Evolutionary conservation across 176 grass and related monocot species (phyloP), one percentile per base, ranked within the genome.

Genomic region (Hordeum marinum): DNA sequence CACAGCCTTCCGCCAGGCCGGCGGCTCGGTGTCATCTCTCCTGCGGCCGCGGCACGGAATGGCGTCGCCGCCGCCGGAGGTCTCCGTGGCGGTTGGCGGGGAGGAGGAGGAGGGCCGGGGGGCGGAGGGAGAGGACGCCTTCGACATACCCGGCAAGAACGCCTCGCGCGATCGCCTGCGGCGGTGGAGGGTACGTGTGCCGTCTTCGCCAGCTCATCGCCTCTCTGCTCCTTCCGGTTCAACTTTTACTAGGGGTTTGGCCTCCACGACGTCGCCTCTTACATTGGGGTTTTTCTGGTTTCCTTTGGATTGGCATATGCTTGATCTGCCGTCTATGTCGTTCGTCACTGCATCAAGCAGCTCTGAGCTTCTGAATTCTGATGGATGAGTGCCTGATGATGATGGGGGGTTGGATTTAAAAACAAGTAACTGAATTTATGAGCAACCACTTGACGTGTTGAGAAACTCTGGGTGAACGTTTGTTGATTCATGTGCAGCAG

Each of bases 71-170:
- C 72, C 72, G 72, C 72, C 72, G 72, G 48, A 76, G 73, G 32
- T 76, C 73, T 46, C 46, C 9, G 46, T 55, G 26, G 15, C 29
- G 73, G 42, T 48, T 34, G 32, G 32, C 32, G 32, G 4, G 66
- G 21, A 2, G 13, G 71, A 4, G 12, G 70, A 26, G 23, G 45
- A 48, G 26, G 25, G 3, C 43, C 8, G 14, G 74, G 43, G 6
- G 25, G 11, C 18, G 74, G 31, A 57, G 75, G 54, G 24, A 39
- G 52, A 86, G 52, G 81, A 80, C 14, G 63, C 85, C 39, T 93
- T 93, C 26, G 88, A 90, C 15, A 90, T 93, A 24, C 88, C 91
- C 57, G 73, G 85, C 58, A 93, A 93, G 80, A 93, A 93, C 63
- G 91, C 72, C 15, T 61, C 88, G 55, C 43, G 77, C 69, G 85